These are phyloP conservation scores for Tricholoma furcatifolium DNA, from an alignment of 768 basidiomycete genomes.

Conservation along the genomic window DNA sequence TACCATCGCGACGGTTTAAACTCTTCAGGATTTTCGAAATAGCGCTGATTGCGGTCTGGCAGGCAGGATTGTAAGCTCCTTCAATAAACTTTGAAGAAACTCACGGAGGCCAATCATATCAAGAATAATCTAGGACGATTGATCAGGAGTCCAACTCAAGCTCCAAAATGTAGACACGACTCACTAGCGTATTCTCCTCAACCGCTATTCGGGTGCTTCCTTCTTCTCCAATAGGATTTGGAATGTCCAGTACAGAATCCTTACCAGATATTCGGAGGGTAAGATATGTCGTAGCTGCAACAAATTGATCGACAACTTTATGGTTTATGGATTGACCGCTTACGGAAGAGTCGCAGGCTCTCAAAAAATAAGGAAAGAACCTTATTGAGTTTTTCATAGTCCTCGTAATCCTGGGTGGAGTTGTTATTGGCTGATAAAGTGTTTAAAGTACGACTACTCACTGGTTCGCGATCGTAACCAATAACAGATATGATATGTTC, in stretches of 20 bases:
- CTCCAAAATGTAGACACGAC: background rate
- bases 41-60: conserved; percentile 48
- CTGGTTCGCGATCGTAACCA: conserved; percentile 30
- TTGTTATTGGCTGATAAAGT: background rate
- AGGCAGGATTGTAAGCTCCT: background rate
- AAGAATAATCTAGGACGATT: conserved; percentile 30
- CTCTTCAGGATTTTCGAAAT: conserved; percentile 44
- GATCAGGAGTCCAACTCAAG: background rate
- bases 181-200: conserved; percentile 28
- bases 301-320: too few species aligned
- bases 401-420: conserved; percentile 31
- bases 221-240: conserved; percentile 31
- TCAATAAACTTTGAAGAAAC: conserved; percentile 15
- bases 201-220: conserved; percentile 32
- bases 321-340: background rate
- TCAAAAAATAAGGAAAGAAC: conserved; percentile 42
- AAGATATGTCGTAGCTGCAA: background rate
- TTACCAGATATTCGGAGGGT: background rate
- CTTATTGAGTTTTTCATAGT: conserved; percentile 39
- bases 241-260: background rate
- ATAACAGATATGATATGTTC: conserved; percentile 36
- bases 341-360: conserved; percentile 42
- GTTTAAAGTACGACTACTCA: conserved; percentile 7
- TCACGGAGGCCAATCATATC: conserved; percentile 51
- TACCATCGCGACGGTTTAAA: conserved; percentile 53